Conservation (phyloP, 768 basidiomycete species). For the Trametes sanguinea region DNA sequence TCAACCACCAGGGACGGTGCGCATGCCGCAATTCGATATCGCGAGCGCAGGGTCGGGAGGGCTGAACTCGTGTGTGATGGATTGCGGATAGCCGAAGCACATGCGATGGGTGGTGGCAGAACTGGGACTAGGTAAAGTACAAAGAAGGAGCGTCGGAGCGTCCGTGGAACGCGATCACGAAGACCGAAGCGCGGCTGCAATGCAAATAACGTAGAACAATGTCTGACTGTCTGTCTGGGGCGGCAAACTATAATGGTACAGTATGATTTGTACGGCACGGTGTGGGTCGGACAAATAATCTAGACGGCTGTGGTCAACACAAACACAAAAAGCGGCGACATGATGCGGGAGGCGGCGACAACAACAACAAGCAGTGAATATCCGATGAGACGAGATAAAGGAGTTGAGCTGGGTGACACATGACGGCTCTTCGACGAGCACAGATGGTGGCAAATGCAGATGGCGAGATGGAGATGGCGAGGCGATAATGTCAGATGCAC, state of each 20-base stretch:
- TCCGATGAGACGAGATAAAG: constrained; percentile 1
- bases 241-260: background rate
- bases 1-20: background rate
- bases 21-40: background rate
- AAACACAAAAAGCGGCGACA: background rate
- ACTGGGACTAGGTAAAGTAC: constrained; percentile 4
- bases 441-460: background rate
- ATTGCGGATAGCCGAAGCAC: background rate
- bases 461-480: constrained; percentile 17
- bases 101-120: background rate
- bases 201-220: constrained; percentile 2
- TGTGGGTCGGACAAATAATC: background rate
- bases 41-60: background rate
- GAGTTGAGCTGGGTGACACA: background rate
- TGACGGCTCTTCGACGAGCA: background rate
- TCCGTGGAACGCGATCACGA: background rate
- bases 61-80: background rate
- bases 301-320: background rate
- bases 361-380: background rate
- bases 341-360: background rate
- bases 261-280: background rate
- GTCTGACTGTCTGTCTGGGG: background rate
- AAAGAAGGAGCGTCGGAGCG: background rate
- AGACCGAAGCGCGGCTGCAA: background rate
- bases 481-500: constrained; percentile 24